phyloP scores from a whole-genome alignment of 2,329 filamentous ascomycete species.

The Aspergillus sojae region DNA sequence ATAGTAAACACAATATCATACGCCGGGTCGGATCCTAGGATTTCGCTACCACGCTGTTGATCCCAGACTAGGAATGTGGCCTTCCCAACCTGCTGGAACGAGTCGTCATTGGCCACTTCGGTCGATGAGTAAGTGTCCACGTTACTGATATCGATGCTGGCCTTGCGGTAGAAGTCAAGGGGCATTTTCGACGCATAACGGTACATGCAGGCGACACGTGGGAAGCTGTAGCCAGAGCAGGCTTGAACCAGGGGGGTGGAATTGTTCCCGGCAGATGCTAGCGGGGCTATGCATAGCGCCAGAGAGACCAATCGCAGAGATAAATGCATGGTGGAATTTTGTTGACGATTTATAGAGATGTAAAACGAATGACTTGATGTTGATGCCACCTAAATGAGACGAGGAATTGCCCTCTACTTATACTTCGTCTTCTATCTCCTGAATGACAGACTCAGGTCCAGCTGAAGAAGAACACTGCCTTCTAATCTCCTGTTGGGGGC shows the following conservation, averaged over 20 bases:
- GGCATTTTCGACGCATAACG: background rate
- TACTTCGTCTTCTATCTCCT: background rate
- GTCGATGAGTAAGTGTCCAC: background rate
- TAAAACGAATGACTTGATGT: background rate
- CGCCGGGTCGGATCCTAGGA: background rate
- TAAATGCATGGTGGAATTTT: background rate
- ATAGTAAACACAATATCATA: background rate
- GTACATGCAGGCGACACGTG: background rate
- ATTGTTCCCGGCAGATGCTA: background rate
- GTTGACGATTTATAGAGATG: background rate
- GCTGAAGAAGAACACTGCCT: background rate
- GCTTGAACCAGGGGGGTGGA: background rate
- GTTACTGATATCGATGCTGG: background rate
- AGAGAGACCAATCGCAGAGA: background rate
- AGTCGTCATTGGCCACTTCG: background rate
- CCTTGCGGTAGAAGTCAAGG: background rate
- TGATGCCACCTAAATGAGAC: background rate
- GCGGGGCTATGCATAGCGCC: background rate
- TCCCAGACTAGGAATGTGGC: background rate
- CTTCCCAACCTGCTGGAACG: background rate
- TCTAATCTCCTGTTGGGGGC: background rate
- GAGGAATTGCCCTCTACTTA: background rate
- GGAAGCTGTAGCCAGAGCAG: background rate
- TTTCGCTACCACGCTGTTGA: background rate
- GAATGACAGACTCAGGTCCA: background rate